A percentile compares a stretch with the other conserved stretches of the same genome.
Conservation (phyloP, 2,329 filamentous ascomycete species). For the Triangularia verruculosa region DNA sequence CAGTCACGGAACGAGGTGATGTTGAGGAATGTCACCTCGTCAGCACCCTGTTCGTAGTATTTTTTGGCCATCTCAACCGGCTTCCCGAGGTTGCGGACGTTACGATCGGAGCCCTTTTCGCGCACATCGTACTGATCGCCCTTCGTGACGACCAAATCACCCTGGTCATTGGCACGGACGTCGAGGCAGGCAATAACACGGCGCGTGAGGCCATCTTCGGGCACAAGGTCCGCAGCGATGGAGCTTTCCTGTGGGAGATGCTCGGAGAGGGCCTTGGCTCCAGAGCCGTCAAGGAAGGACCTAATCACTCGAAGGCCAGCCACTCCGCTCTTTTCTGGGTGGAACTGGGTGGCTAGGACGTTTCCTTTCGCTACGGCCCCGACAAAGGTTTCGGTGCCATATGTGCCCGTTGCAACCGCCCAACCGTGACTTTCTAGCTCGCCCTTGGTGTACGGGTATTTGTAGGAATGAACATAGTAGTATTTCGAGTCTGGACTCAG, state of each 20-base stretch:
- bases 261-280: constrained; percentile 49
- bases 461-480: constrained; percentile 98
- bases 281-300: constrained; percentile 77
- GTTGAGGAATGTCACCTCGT: constrained; percentile 97
- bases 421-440: constrained; percentile 79
- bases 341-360: constrained; percentile 90
- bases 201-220: constrained; percentile 72
- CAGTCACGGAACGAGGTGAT: constrained; percentile 98
- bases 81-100: constrained; percentile 91
- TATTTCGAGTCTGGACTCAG: constrained; percentile 83
- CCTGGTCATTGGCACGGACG: constrained; percentile 88
- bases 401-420: constrained; percentile 86
- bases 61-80: constrained; percentile 89
- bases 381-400: constrained; percentile 85
- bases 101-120: constrained; percentile 67
- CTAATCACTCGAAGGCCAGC: constrained; percentile 81
- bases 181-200: constrained; percentile 95
- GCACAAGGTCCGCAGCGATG: constrained; percentile 17
- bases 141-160: constrained; percentile 95
- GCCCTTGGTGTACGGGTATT: constrained; percentile 69
- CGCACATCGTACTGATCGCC: constrained; percentile 98
- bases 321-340: constrained; percentile 93
- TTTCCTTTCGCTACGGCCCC: constrained; percentile 85
- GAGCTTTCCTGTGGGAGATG: constrained; percentile 26
- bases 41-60: constrained; percentile 95